Conservation (phyloP, 495 filamentous ascomycete genomes). For the Aspergillus bridgeri region DNA sequence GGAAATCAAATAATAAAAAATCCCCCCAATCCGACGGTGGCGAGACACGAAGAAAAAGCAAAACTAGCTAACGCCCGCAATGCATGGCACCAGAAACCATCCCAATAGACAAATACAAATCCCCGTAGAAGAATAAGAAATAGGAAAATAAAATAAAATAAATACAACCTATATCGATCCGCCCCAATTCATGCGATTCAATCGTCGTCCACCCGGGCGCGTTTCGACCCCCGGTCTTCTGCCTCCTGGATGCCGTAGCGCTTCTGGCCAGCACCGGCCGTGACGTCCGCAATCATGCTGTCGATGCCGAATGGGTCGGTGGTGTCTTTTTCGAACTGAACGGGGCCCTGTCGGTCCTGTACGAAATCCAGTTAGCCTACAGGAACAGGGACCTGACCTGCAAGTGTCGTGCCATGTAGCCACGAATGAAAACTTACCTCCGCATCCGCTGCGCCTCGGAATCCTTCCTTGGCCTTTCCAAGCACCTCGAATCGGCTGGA, state of each 20-base stretch:
- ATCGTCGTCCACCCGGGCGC: constrained; percentile 78
- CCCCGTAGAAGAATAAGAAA: constrained; percentile 2
- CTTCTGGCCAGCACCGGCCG: constrained; percentile 59
- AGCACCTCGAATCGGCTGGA: constrained; percentile 79
- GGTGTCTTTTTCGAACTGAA: constrained; percentile 95
- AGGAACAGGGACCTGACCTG: background rate
- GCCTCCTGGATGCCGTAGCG: constrained; percentile 82
- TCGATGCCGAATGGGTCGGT: constrained; percentile 90
- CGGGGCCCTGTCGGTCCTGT: constrained; percentile 78
- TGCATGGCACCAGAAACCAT: constrained; percentile 4
- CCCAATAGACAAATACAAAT: constrained; percentile 7
- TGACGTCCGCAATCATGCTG: constrained; percentile 83
- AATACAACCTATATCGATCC: no score
- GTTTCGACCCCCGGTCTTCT: constrained; percentile 66
- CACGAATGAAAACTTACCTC: constrained; percentile 57
- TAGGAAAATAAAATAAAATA: no score
- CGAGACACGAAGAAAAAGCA: background rate
- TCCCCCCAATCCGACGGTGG: background rate
- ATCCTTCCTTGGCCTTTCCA: constrained; percentile 79
- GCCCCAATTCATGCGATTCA: constrained; percentile 7
- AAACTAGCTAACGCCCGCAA: background rate
- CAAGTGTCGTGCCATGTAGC: background rate
- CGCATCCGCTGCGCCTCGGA: constrained; percentile 83
- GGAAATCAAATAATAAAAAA: background rate
- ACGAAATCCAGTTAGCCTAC: background rate